Evolutionary conservation across 441 rosid species (phyloP).

Genomic region (Gossypium gossypioides): DNA sequence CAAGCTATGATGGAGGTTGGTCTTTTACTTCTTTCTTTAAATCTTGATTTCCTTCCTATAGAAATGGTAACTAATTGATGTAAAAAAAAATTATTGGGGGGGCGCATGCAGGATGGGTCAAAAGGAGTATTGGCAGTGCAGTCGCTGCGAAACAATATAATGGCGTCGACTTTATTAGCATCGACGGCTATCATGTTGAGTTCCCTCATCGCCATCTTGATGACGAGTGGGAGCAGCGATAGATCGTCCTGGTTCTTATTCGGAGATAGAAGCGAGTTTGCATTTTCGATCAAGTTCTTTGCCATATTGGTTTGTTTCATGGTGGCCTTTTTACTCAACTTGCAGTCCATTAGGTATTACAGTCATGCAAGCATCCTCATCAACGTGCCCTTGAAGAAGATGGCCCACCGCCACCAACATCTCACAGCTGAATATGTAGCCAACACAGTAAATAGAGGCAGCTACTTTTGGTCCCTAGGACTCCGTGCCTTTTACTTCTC

Average conservation of each 20-base stretch:
- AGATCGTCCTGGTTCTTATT: constrained; percentile 35
- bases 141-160: constrained; percentile 78
- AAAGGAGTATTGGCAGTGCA: constrained; percentile 86
- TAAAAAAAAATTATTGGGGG: not conserved
- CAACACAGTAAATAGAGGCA: constrained; percentile 55
- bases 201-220: constrained; percentile 63
- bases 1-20: constrained; percentile 81
- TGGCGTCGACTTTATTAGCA: constrained; percentile 87
- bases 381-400: constrained; percentile 64
- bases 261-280: constrained; percentile 51
- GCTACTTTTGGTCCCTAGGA: constrained; percentile 85
- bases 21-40: too few relatives aligned
- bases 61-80: not conserved
- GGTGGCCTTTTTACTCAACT: constrained; percentile 59
- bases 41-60: not conserved
- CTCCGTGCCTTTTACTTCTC: constrained; percentile 84
- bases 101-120: constrained; percentile 35
- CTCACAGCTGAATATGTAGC: constrained; percentile 57
- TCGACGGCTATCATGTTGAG: constrained; percentile 78
- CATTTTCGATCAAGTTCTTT: constrained; percentile 63
- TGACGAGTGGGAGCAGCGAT: constrained; percentile 32
- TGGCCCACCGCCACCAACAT: constrained; percentile 16
- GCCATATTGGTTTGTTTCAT: constrained; percentile 64
- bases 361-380: constrained; percentile 85
- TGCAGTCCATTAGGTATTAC: constrained; percentile 79